A percentile compares a stretch with the other conserved stretches of the same genome.
Evolutionary conservation across 2,329 filamentous ascomycete genomes (phyloP).

Genomic region (Trichoderma atroviride): DNA sequence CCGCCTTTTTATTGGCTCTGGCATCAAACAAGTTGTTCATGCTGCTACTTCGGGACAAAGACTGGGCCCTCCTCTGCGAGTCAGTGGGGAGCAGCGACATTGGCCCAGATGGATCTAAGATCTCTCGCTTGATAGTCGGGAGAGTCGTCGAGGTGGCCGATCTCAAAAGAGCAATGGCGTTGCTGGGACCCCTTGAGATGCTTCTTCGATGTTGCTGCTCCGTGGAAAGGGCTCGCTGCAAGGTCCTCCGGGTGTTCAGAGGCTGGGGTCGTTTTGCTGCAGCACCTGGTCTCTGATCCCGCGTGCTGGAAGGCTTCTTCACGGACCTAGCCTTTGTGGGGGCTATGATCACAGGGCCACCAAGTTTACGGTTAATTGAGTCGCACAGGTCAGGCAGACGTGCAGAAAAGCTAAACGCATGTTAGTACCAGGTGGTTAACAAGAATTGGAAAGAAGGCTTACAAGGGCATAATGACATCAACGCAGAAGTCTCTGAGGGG

Average conservation of each 20-base stretch:
- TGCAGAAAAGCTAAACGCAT: slow-evolving; percentile 65
- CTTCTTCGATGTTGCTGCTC: slow-evolving; percentile 58
- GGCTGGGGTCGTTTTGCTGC: slow-evolving; percentile 52
- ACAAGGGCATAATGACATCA: slow-evolving; percentile 81
- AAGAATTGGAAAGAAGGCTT: slow-evolving; percentile 39
- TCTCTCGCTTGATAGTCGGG: slow-evolving; percentile 67
- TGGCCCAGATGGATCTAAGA: slow-evolving; percentile 58
- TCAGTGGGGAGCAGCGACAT: slow-evolving; percentile 37
- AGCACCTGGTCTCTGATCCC: slow-evolving; percentile 55
- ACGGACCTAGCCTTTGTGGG: slow-evolving; percentile 53
- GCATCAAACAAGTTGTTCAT: slow-evolving; percentile 55
- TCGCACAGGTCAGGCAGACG: slow-evolving; percentile 73
- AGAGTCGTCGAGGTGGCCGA: slow-evolving; percentile 66
- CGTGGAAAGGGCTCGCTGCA: slow-evolving; percentile 65
- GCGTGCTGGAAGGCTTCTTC: slow-evolving; percentile 47
- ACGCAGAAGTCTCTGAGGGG: slow-evolving; percentile 75
- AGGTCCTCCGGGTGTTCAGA: slow-evolving; percentile 50
- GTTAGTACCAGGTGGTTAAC: slow-evolving; percentile 39
- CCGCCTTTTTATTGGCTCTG: slow-evolving; percentile 66
- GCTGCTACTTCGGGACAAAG: slow-evolving; percentile 48
- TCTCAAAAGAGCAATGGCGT: slow-evolving; percentile 65
- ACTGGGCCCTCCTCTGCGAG: slow-evolving; percentile 42
- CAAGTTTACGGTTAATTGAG: slow-evolving; percentile 73
- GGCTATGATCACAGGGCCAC: slow-evolving; percentile 67
- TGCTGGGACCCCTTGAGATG: slow-evolving; percentile 59